Evolutionary conservation across 306 rosid species (phyloP), one percentile per base, ranked within the genome.

Genomic region (Glycine latifolia): DNA sequence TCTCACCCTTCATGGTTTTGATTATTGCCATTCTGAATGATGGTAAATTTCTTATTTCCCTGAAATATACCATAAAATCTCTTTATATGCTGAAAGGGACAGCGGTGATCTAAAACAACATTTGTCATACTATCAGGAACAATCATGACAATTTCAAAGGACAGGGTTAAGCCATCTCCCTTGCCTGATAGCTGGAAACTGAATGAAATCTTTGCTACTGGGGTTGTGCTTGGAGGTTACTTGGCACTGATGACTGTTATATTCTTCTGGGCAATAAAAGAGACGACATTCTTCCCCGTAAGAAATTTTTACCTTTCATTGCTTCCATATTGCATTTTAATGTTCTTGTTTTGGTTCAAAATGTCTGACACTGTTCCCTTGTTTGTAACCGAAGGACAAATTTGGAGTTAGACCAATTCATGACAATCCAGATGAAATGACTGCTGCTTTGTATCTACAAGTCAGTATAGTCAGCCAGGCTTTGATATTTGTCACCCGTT

Each of bases 71-170:
- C 62, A 8, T 74, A 16, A 73, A 31, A 71, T 44, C 61, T 47
- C 59, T 43, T 73, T 55, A 71, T 69, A 66, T 55, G n/a, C 54
- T 71, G 47, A 65, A 71, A 26, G 31, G 75, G 67, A 50, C 12
- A 39, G 76, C 41, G 52, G 72, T 48, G 43, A 77, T 46, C 71
- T 87, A 60, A 91, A 67, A 52, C 12, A n/a, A 39, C 50, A 49
- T 0, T 41, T 78, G 17, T 72, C 47, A 81, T 65, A 55, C 75
- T 78, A 37, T 31, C 43, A 96, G 98, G 99, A 66, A 96, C 98
- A 77, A 96, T 96, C 80, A 96, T 96, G 99, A 96, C 99, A 16
- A 96, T 96, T 82, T 96, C 99, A 79, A 96, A 96, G 97, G 99
- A 96, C 52, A 89, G 99, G 41, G 99, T 96, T 76, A 88, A 87